Conservation (phyloP, 306 rosid genomes). For the Vachellia pachyceras region DNA sequence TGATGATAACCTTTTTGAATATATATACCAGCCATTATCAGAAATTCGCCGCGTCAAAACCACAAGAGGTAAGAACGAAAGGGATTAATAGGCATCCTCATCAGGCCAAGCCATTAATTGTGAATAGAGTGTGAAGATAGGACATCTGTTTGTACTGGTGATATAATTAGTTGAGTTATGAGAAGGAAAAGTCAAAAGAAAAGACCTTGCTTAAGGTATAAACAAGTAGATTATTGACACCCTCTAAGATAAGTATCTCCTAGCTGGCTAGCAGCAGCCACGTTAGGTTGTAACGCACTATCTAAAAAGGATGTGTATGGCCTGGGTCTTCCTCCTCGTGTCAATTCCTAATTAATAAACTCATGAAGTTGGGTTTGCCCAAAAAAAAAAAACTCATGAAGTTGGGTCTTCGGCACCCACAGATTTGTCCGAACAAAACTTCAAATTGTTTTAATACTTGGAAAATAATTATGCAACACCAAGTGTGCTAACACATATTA, state of each 20-base stretch:
- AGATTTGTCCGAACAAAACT: not conserved
- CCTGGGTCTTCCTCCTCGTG: not conserved
- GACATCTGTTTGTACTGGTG: conserved; percentile 1
- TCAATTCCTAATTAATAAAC: not conserved
- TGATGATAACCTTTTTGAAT: not conserved
- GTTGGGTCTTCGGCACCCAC: conserved; percentile 3
- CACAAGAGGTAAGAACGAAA: not conserved
- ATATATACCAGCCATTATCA: not conserved
- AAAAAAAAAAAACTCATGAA: no score
- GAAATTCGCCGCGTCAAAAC: conserved; percentile 28
- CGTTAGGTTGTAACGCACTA: conserved; percentile 60
- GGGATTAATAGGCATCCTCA: not conserved
- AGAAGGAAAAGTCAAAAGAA: not conserved
- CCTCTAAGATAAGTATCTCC: conserved; percentile 36
- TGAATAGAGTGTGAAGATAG: not conserved
- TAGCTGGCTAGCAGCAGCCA: conserved; percentile 42
- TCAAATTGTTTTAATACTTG: not conserved
- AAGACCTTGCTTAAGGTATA: not conserved
- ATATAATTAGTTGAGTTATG: not conserved
- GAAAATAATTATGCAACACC: not conserved
- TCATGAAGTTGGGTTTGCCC: no score
- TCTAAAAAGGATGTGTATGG: not conserved
- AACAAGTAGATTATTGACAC: conserved; percentile 26
- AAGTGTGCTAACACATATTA: not conserved
- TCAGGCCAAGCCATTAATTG: not conserved